Conservation (phyloP, 1,139 yeast species). For the Candida pseudoviswanathii region DNA sequence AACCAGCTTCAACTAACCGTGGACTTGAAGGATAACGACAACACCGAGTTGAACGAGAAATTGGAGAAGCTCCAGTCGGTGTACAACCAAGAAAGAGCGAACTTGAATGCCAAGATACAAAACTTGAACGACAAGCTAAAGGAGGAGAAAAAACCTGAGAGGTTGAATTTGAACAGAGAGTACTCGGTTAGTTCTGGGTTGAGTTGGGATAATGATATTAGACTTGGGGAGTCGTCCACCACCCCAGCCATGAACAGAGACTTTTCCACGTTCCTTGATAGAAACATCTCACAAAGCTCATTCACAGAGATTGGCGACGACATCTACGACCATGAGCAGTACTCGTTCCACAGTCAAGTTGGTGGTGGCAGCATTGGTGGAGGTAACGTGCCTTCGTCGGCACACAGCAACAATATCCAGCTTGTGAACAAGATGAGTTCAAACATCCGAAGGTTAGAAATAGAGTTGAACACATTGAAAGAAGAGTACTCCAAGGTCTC, state of each 20-base stretch:
- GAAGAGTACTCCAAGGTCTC: conserved; percentile 61
- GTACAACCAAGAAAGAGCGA: conserved; percentile 33
- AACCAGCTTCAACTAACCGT: conserved; percentile 23
- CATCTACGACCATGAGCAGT: conserved; percentile 12
- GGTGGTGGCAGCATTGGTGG: conserved; percentile 13
- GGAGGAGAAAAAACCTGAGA: conserved; percentile 10
- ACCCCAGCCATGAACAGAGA: conserved; percentile 27
- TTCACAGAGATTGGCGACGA: conserved; percentile 24
- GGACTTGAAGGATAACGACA: conserved; percentile 29
- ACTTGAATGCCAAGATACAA: conserved; percentile 29
- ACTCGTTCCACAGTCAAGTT: conserved; percentile 7
- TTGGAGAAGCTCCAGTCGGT: conserved; percentile 32
- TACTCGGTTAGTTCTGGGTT: conserved; percentile 12
- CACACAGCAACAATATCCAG: conserved; percentile 45
- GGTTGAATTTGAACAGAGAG: conserved; percentile 19
- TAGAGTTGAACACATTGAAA: conserved; percentile 66
- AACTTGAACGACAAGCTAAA: conserved; percentile 23
- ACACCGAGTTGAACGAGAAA: conserved; percentile 30
- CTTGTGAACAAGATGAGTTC: conserved; percentile 72
- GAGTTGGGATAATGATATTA: conserved; percentile 24
- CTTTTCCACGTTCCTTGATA: conserved; percentile 18
- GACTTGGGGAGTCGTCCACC: conserved; percentile 39
- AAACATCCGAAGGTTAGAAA: conserved; percentile 76
- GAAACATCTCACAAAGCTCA: conserved; percentile 23
- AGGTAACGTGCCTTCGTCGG: conserved; percentile 19